Evolutionary conservation across 176 grass and related monocot genomes (phyloP).

Genomic region (Hsuehochloa calcarea): DNA sequence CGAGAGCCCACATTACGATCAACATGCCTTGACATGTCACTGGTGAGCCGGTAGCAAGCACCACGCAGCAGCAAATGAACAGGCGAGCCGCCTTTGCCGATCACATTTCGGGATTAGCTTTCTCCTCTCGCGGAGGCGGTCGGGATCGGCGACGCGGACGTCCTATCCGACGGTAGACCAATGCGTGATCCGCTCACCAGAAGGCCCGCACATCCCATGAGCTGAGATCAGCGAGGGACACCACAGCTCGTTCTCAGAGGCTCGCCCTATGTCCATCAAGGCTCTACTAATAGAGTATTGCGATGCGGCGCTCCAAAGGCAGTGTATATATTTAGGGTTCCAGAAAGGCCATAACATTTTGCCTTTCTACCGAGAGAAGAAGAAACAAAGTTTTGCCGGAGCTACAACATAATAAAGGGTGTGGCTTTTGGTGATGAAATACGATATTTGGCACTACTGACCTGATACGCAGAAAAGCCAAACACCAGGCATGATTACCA

Average conservation of each 20-base stretch:
- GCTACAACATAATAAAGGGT: not conserved
- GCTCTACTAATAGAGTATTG: not conserved
- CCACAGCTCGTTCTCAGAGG: not conserved
- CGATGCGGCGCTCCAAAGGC: constrained; percentile 33
- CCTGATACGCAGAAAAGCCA: constrained; percentile 9
- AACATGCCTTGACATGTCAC: not conserved
- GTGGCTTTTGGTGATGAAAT: constrained; percentile 2
- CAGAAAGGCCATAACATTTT: constrained; percentile 25
- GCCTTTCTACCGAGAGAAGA: constrained; percentile 8
- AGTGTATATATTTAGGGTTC: not conserved
- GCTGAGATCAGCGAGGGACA: constrained; percentile 34
- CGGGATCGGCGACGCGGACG: constrained; percentile 35
- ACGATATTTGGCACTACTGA: not conserved
- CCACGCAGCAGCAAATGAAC: not conserved
- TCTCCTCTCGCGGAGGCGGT: not conserved
- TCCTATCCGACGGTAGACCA: constrained; percentile 34
- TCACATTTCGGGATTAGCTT: constrained; percentile 9
- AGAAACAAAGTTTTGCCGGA: not conserved
- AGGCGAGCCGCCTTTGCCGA: not conserved
- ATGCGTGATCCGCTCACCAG: constrained; percentile 12
- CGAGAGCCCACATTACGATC: not conserved
- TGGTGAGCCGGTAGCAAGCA: not conserved
- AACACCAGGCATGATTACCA: not conserved
- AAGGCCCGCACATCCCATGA: constrained; percentile 30
- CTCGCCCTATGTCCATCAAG: not conserved